phyloP scores from a whole-genome alignment of 768 basidiomycete species.

The Mycena pura region DNA sequence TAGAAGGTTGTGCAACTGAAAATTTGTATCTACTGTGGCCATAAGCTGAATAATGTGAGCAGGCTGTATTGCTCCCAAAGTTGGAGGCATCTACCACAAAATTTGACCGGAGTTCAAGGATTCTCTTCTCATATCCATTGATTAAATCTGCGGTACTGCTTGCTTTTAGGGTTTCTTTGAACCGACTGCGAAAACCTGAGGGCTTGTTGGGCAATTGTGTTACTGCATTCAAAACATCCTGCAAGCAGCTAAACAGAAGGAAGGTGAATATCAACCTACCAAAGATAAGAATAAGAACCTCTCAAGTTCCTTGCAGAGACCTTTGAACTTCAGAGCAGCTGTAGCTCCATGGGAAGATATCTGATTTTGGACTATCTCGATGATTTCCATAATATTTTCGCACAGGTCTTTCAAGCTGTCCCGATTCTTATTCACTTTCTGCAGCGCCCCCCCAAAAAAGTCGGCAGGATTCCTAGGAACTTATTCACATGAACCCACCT shows the following conservation, averaged over 20 bases:
- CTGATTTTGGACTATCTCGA: not conserved
- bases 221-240: not conserved
- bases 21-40: not conserved
- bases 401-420: slow-evolving; percentile 4
- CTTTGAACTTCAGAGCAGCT: not conserved
- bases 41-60: not conserved
- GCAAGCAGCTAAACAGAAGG: not conserved
- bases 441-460: not conserved
- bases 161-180: not conserved
- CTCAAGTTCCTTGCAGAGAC: slow-evolving; percentile 5
- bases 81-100: not conserved
- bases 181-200: not conserved
- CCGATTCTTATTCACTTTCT: slow-evolving; percentile 15
- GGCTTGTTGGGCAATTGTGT: not conserved
- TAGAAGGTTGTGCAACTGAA: not conserved
- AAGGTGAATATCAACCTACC: no score
- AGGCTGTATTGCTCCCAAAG: no score
- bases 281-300: not conserved
- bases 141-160: not conserved
- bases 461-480: not conserved
- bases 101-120: not conserved
- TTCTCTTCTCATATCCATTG: not conserved
- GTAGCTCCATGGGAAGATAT: not conserved
- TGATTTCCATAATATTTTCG: not conserved
- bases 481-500: not conserved